These are phyloP conservation scores for Blastosporella zonata DNA, from an alignment of 1,284 basidiomycete genomes.

Conservation along the genomic window DNA sequence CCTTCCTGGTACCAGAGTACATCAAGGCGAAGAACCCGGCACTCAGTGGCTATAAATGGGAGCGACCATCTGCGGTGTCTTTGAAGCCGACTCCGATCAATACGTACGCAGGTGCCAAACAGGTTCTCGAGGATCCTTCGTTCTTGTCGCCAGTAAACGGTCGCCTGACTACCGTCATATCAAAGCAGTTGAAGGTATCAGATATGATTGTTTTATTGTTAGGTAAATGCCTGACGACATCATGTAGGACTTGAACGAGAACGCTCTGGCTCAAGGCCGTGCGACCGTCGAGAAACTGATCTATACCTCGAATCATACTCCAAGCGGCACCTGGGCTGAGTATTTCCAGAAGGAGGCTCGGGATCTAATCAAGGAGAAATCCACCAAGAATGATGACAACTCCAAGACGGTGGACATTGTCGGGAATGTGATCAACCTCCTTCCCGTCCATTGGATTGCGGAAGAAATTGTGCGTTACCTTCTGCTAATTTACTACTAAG, in stretches of 20 bases:
- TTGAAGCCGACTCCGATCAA: conserved; percentile 27
- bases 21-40: conserved; percentile 34
- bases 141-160: conserved; percentile 33
- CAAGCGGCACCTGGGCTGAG: conserved; percentile 23
- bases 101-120: conserved; percentile 32
- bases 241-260: neutral
- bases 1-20: conserved; percentile 52
- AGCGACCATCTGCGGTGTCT: conserved; percentile 32
- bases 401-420: conserved; percentile 62
- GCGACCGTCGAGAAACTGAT: conserved; percentile 15
- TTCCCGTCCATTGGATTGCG: conserved; percentile 66
- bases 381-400: conserved; percentile 31
- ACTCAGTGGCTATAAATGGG: conserved; percentile 44
- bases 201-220: neutral
- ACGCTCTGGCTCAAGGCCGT: conserved; percentile 11
- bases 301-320: neutral
- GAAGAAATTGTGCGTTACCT: conserved; percentile 51
- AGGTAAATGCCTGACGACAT: neutral
- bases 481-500: neutral
- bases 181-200: conserved; percentile 22
- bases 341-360: conserved; percentile 39
- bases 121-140: conserved; percentile 31
- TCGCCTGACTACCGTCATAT: conserved; percentile 25
- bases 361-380: conserved; percentile 37
- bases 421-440: conserved; percentile 65